A percentile compares a stretch with the other conserved stretches of the same genome.
These are phyloP conservation scores for Chamaenerion angustifolium DNA, from an alignment of 345 rosid genomes.

Conservation along the genomic window DNA sequence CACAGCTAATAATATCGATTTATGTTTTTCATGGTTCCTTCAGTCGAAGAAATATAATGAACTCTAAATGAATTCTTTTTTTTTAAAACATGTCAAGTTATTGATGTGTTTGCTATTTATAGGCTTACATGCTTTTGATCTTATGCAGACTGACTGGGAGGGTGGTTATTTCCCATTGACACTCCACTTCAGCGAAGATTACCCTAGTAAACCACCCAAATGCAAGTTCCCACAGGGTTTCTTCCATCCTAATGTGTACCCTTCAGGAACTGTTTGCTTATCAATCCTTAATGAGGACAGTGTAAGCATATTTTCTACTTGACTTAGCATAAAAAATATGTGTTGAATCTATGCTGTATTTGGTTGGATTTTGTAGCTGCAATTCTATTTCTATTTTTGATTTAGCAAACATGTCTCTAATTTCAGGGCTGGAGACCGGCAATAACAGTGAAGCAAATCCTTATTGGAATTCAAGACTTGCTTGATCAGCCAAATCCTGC, in stretches of 20 bases:
- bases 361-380: too few relatives aligned
- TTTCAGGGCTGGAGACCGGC: slow-evolving; percentile 90
- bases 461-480: slow-evolving; percentile 80
- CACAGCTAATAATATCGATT: too few relatives aligned
- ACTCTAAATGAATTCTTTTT: too few relatives aligned
- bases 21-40: too few relatives aligned
- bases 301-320: slow-evolving; percentile 25
- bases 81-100: too few relatives aligned
- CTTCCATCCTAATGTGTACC: slow-evolving; percentile 87
- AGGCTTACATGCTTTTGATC: too few relatives aligned
- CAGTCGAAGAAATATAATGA: too few relatives aligned
- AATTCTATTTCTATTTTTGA: too few relatives aligned
- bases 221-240: slow-evolving; percentile 76
- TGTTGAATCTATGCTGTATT: not conserved
- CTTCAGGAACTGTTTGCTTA: slow-evolving; percentile 85
- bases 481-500: slow-evolving; percentile 79
- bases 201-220: slow-evolving; percentile 88
- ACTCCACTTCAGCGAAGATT: slow-evolving; percentile 71
- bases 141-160: slow-evolving; percentile 81
- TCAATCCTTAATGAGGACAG: slow-evolving; percentile 82
- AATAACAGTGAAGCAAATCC: slow-evolving; percentile 82
- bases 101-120: too few relatives aligned
- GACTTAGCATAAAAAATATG: not conserved
- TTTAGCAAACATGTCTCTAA: not conserved
- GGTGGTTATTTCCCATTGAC: slow-evolving; percentile 74